Conservation (phyloP, 2,329 filamentous ascomycete species). For the Microsporum canis region DNA sequence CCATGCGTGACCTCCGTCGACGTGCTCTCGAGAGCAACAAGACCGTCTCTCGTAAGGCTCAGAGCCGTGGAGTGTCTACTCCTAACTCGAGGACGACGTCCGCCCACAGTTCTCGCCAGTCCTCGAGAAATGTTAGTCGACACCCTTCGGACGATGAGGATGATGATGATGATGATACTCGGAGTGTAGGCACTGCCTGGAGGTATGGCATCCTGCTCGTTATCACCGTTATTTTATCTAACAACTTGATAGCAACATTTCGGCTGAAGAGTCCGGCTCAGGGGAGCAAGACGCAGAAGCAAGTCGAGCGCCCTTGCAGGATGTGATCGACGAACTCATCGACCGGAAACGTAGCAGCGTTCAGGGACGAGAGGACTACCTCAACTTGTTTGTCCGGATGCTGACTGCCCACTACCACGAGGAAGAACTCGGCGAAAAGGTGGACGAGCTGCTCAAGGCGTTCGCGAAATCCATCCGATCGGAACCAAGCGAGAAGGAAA, state of each 20-base stretch:
- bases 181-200: slow-evolving; percentile 49
- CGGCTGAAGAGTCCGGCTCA: slow-evolving; percentile 43
- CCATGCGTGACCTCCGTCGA: slow-evolving; percentile 42
- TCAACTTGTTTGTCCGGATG: slow-evolving; percentile 52
- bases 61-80: slow-evolving; percentile 39
- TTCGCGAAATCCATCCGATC: slow-evolving; percentile 60
- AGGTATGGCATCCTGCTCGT: slow-evolving; percentile 22
- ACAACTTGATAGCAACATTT: slow-evolving; percentile 42
- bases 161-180: slow-evolving; percentile 38
- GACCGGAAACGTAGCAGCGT: slow-evolving; percentile 68
- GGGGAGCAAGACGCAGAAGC: slow-evolving; percentile 1
- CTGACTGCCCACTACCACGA: slow-evolving; percentile 58
- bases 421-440: slow-evolving; percentile 47
- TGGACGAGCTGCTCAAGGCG: slow-evolving; percentile 51
- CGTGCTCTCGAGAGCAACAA: slow-evolving; percentile 55
- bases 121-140: slow-evolving; percentile 42
- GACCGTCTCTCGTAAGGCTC: slow-evolving; percentile 49
- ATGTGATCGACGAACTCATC: slow-evolving; percentile 59
- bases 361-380: slow-evolving; percentile 55
- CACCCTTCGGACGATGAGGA: slow-evolving; percentile 51
- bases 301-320: slow-evolving; percentile 36
- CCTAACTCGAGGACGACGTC: slow-evolving; percentile 43
- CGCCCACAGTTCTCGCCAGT: slow-evolving; percentile 40
- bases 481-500: slow-evolving; percentile 58
- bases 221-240: background rate